Evolutionary conservation across 2,329 filamentous ascomycete species (phyloP), one percentile per base, ranked within the genome.

Genomic region (Cladosporium halotolerans): DNA sequence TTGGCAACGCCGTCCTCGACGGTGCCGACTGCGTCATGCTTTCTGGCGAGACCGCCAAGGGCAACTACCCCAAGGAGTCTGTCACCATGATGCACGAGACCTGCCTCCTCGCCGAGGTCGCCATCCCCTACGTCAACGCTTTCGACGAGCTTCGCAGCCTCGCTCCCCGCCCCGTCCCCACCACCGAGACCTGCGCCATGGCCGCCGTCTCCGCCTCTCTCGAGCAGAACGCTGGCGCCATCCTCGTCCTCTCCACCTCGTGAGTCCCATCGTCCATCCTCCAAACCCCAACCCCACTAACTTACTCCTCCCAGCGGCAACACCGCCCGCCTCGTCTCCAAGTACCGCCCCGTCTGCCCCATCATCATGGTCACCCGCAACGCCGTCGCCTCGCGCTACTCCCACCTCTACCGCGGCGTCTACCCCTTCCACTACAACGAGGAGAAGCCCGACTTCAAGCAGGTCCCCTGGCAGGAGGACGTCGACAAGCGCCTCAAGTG

Each of bases 11-110:
- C 62, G 90, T 99, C 62, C 89, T 95, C 49, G 93, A 99, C 70
- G 93, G 93, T 67, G 90, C 92, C 58, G 93, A 99, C 82, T 99
- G 93, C 76, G 93, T 99, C 73, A 99, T 99, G 93, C 82, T 99
- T 78, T 97, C 92, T 58, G 93, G 93, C 62, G 93, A 99, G 82
- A 99, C 93, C 43, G 93, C 93, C 76, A 99, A 99, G 84, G 93
- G 93, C 67, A 84, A 79, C 74, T 99, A 99, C 78, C 93, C 93
- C 58, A 80, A 81, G 63, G 89, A 96, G 78, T 88, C 93, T 50
- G 92, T 99, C 56, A 84, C 78, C 61, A 95, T 97, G 88, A 99
- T 99, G 93, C 89, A 93, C 81, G 88, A 96, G 77, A 91, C 93
- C 48, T 97, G 92, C 75, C 79, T 97, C 73, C 85, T 95, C 74